Base-by-base conservation (phyloP, 225 moss, liverwort and hornwort species). In the Pseudisothecium myosuroides region DNA sequence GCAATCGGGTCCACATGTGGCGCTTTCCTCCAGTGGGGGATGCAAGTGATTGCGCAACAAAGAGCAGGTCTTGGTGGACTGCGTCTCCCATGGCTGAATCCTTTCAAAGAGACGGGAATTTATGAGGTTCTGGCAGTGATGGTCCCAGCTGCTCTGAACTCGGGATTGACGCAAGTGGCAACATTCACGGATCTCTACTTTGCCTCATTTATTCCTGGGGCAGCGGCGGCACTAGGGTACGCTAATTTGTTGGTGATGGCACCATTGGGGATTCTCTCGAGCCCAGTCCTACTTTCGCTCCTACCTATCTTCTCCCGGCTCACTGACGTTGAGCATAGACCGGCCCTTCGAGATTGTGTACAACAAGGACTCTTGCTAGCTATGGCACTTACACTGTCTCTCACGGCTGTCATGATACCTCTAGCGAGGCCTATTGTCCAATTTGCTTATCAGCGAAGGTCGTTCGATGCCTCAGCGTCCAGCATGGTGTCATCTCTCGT, bases 181-280 rank as follows among this genome's bases (percentile, higher is more conserved):
- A 96, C 99, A 29, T 97, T 96, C 90, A 99, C 97, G 69, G 99
- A 99, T 80, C 96, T 99, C 45, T 94, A 96, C 91, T 99, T 99
- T 81, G 96, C 97, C 71, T 99, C 99, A 10, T 99, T 96, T 82
- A 92, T 99, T 89, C 96, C 97, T 87, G 99, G 96, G 79, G 96
- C 96, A 79, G 97, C 97, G 88, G 99, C 97, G 64, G 95, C 96
- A 69, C 95, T 99, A 84, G 96, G 96, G 76, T 99, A 97, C 86
- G 97, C 97, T 71, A 99, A 97, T 89, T 91, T 99, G 84, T 92
- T 99, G 90, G 96, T 96, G 83, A 96, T 97, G 97, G 99, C 99
- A 41, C 99, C 97, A 28, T 54, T 99, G 90, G 99, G 99, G 69
- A 97, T 97, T 87, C 88, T 99, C 64, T 97, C 97, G 11, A 97